Evolutionary conservation across 257 asterid species (phyloP), one percentile per base, ranked within the genome.

Genomic region (Dorcoceras hygrometricum): DNA sequence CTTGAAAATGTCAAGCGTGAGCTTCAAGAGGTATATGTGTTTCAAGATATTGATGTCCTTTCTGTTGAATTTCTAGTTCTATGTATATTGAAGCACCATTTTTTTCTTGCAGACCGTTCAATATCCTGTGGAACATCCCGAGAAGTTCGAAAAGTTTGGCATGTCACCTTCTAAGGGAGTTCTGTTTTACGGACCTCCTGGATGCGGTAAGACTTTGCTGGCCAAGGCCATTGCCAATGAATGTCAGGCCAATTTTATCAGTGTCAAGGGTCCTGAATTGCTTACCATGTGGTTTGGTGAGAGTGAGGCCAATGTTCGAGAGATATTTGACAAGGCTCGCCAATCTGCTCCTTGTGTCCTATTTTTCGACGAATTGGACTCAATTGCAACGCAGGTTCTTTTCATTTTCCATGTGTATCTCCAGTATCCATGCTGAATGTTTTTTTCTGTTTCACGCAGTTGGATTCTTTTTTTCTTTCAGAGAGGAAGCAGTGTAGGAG

Each of bases 281-380:
- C 86, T 85, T 25, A 85, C 91, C 0, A 85, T 85, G 91, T 85
- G 91, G 91, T 82, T 80, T 18, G 91, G 91, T 26, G 91, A 85
- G 79, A 85, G 91, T 67, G 91, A 85, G 67, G 91, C 91, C 14
- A 85, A 85, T 29, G 91, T 85, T 43, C 50, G 91, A 50, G 91
- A 82, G 68, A 82, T 85, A 25, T 85, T 85, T 9, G 91, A 82
- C 78, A 85, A 85, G 74, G 91, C 91, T 46, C 79, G 95, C 8
- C 86, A 78, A 57, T 87, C 95, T 56, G 95, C 91, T 50, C 95
- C 95, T 0, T 87, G 95, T 68, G 95, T 87, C 66, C 86, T 87
- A 1, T 87, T 87, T 70, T 85, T 87, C 43, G 91, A 87, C 62
- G 91, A 85, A 70, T 31, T 87, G 63, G 95, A 87, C 70, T 87